Conservation (phyloP, 2,329 filamentous ascomycete species). For the Fusarium sp. region DNA sequence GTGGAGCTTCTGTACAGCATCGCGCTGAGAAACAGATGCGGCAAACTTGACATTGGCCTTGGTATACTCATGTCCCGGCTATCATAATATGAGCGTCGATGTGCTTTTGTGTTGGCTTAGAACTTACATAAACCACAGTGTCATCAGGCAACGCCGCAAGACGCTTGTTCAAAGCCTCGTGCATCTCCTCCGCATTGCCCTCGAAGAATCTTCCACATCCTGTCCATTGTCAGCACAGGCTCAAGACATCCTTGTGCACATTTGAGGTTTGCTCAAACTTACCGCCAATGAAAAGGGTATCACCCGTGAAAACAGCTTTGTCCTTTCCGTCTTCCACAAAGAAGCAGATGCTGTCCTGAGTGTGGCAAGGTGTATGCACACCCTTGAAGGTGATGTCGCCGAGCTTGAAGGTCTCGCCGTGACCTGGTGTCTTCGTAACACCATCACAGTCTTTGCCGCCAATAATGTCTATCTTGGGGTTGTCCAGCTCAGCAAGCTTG, state of each 20-base stretch:
- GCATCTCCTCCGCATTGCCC: slow-evolving; percentile 87
- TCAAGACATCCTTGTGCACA: neutral
- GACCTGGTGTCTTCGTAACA: slow-evolving; percentile 78
- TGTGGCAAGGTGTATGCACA: slow-evolving; percentile 97
- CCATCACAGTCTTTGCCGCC: slow-evolving; percentile 86
- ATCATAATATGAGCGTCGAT: slow-evolving; percentile 8
- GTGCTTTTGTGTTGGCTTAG: neutral
- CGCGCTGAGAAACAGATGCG: slow-evolving; percentile 75
- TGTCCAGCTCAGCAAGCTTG: slow-evolving; percentile 57
- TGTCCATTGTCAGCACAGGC: slow-evolving; percentile 44
- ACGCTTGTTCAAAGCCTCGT: slow-evolving; percentile 87
- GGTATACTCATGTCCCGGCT: slow-evolving; percentile 99
- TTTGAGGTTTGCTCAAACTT: slow-evolving; percentile 16
- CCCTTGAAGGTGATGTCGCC: slow-evolving; percentile 84
- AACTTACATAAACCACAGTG: slow-evolving; percentile 84
- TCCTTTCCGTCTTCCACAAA: slow-evolving; percentile 81
- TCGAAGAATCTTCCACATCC: slow-evolving; percentile 98
- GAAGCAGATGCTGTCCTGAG: slow-evolving; percentile 98
- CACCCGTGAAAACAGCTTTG: slow-evolving; percentile 90
- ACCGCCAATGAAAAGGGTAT: slow-evolving; percentile 95
- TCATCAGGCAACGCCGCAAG: slow-evolving; percentile 85
- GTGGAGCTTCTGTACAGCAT: slow-evolving; percentile 78
- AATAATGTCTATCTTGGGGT: slow-evolving; percentile 75
- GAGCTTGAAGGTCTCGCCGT: slow-evolving; percentile 82
- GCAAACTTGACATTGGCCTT: slow-evolving; percentile 93